Evolutionary conservation across 331 rosid species (phyloP).

Genomic region (Malus hybrid): DNA sequence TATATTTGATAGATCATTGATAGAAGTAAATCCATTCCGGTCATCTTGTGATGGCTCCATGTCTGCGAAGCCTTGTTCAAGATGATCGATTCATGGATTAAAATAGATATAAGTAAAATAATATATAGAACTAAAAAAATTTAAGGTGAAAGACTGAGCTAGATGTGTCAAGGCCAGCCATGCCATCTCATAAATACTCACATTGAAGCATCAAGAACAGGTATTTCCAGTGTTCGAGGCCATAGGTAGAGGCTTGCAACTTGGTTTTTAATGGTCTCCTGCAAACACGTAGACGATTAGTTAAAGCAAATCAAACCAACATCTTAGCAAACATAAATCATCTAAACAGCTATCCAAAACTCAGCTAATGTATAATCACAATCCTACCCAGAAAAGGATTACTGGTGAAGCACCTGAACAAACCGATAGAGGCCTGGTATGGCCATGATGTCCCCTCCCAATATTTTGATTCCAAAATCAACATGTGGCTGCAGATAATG

Average conservation of each 20-base stretch:
- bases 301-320: slow-evolving; percentile 4
- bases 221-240: slow-evolving; percentile 70
- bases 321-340: background rate
- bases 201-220: slow-evolving; percentile 68
- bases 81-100: too few species aligned
- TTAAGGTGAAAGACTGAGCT: background rate
- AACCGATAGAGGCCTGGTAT: slow-evolving; percentile 84
- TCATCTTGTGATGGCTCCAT: too few species aligned
- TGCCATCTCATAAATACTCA: slow-evolving; percentile 24
- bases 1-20: background rate
- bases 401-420: slow-evolving; percentile 63
- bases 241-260: slow-evolving; percentile 73
- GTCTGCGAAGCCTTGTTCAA: too few species aligned
- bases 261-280: slow-evolving; percentile 70
- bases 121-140: background rate
- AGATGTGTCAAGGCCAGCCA: background rate
- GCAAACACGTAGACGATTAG: slow-evolving; percentile 25
- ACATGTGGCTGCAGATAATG: slow-evolving; percentile 64
- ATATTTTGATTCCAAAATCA: slow-evolving; percentile 73
- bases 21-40: too few species aligned
- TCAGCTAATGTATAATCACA: background rate
- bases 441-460: slow-evolving; percentile 89
- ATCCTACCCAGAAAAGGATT: slow-evolving; percentile 15
- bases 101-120: background rate
- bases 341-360: background rate